Evolutionary conservation across 2,329 filamentous ascomycete species (phyloP), one percentile per base, ranked within the genome.

Genomic region (Penicillium expansum): DNA sequence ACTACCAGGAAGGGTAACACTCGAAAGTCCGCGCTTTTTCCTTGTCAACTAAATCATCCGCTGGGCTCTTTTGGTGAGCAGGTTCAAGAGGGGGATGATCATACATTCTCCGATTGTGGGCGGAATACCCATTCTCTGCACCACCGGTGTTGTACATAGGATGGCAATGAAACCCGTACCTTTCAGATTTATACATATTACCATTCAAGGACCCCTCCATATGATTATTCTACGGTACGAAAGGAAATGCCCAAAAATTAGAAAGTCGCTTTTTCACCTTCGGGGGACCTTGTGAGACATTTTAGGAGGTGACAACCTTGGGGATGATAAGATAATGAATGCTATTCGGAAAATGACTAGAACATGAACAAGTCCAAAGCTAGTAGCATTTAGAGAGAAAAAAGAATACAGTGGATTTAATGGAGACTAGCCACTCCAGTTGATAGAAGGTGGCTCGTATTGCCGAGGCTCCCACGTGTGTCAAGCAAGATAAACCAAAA

Each of bases 1-100:
- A 83, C 69, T 38, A 80, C 75, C 1, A 84, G 73, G 0, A 83
- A 69, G 0, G 78, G 76, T 0, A 83, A 71, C 2, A 83, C 79
- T 0, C 76, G 76, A 8, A 68, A 66, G 57, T 83, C 80, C 41
- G 79, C 71, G 61, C 79, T 83, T 8, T 33, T 20, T 1, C 18
- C 11, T n/a, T 18, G 37, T 49, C 5, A 54, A 18, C 11, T n/a
- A 13, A 13, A 16, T 22, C 5, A n/a, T 32, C 27, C 20, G 8
- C 20, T 9, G 10, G 10, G 20, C 5, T 2, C 8, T 13, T 33
- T n/a, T 7, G 10, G 5, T 8, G 27, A 32, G 13, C 7, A 11
- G 14, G 9, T n/a, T 24, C 20, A 42, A 22, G 7, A 4, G 10
- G 8, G n/a, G 37, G 13, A 43, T 9, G 22, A 5, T 29, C 42